Evolutionary conservation across 139 green algal species (phyloP), one percentile per base, ranked within the genome.

Genomic region (Klebsormidium nitens): DNA sequence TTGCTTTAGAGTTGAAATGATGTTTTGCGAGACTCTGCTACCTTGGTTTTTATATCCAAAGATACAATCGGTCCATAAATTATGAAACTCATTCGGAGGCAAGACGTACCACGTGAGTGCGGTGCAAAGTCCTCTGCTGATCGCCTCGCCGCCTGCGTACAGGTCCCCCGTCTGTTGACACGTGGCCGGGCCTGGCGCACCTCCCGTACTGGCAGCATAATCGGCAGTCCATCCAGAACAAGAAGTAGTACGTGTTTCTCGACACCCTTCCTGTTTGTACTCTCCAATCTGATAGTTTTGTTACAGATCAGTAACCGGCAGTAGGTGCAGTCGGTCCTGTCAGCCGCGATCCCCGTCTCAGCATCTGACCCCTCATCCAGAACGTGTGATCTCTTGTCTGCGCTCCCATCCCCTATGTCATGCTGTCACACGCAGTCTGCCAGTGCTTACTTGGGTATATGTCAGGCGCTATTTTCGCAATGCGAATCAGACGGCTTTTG

Each of bases 181-280:
- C 29, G 56, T 75, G 67, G 67, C n/a, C 67, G 11, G 36, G n/a
- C 23, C 56, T 75, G 36, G n/a, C 56, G 55, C 35, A 69, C 46
- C 14, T 75, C 19, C 67, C 67, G 2, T 56, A 75, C 56, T 75
- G 67, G 67, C 67, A 75, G 55, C n/a, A 46, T 2, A 75, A 75
- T 37, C 55, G 67, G 32, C 56, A 69, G 5, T 23, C 32, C 46
- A 69, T 75, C 35, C 67, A 75, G 49, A 26, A 29, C 23, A 4
- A n/a, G 8, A 72, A 72, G 11, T 72, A 48, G 64, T 72, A 35
- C 64, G 64, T 50, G 59, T 29, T 59, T 17, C 39, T 17, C 11
- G 11, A 67, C 5, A 14, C 11, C n/a, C 11, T 52, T 72, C 37
- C 49, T 68, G 3, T n/a, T 46, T 2, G 32, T 23, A 42, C 36